These are phyloP conservation scores for Boletus huronensis DNA, from an alignment of 768 basidiomycete genomes.

Conservation along the genomic window DNA sequence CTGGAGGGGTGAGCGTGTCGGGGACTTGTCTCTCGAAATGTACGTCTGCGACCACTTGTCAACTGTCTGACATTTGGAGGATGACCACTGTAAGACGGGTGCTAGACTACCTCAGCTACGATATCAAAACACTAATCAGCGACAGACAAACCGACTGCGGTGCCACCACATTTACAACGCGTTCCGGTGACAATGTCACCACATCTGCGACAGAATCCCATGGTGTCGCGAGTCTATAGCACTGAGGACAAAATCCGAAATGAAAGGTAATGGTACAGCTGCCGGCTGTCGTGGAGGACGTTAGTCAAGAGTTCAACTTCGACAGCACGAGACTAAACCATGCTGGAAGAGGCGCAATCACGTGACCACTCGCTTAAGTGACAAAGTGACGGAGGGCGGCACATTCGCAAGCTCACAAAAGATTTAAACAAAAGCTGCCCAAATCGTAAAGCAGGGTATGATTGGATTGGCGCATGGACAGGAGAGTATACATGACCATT, in stretches of 20 bases:
- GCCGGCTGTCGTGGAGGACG: neutral
- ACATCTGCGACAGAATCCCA: slow-evolving; percentile 86
- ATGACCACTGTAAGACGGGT: slow-evolving; percentile 62
- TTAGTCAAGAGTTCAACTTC: slow-evolving; percentile 1
- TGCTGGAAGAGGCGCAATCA: slow-evolving; percentile 12
- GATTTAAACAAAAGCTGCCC: neutral
- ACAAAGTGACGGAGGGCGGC: neutral
- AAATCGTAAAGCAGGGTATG: neutral
- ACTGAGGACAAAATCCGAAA: neutral
- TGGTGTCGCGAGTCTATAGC: slow-evolving; percentile 24
- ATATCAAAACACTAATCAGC: neutral
- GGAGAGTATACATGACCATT: neutral
- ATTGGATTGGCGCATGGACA: neutral
- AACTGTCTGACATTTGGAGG: slow-evolving; percentile 39
- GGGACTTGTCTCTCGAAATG: slow-evolving; percentile 53
- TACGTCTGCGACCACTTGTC: slow-evolving; percentile 85
- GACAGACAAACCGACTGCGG: slow-evolving; percentile 63
- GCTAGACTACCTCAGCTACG: slow-evolving; percentile 40
- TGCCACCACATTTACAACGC: slow-evolving; percentile 80
- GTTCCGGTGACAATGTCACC: slow-evolving; percentile 73
- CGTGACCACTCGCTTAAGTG: no score
- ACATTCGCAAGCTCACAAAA: neutral
- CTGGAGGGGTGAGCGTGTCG: slow-evolving; percentile 33
- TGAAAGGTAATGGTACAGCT: neutral
- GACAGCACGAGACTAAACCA: slow-evolving; percentile 9